phyloP scores from a whole-genome alignment of 1,139 yeast genomes.

The Sugiyamaella xylanicola region DNA sequence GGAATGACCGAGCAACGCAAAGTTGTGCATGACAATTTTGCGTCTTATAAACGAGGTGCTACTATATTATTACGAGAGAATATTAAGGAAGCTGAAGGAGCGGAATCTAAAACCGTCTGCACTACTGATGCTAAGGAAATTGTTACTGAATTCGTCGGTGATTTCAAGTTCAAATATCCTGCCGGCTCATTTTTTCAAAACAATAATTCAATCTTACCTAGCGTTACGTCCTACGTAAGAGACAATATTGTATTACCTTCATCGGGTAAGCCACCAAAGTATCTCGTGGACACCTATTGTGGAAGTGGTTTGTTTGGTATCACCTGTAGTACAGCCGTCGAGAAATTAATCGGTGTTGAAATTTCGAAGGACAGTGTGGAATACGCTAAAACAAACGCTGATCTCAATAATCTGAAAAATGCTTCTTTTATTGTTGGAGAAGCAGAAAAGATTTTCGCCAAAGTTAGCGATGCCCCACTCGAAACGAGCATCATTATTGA shows the following conservation, averaged over 20 bases:
- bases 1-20: constrained; percentile 75
- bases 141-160: constrained; percentile 75
- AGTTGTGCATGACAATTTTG: constrained; percentile 53
- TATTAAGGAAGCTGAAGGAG: constrained; percentile 47
- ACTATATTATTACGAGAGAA: constrained; percentile 84
- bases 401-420: constrained; percentile 68
- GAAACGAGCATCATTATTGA: constrained; percentile 89
- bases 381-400: constrained; percentile 83
- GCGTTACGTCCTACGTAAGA: constrained; percentile 77
- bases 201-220: constrained; percentile 85
- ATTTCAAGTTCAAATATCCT: constrained; percentile 73
- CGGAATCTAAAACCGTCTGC: constrained; percentile 44
- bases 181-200: constrained; percentile 97
- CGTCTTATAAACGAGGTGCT: constrained; percentile 73
- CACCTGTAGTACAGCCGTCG: constrained; percentile 77
- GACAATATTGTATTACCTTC: constrained; percentile 58
- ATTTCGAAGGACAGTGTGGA: constrained; percentile 88
- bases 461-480: constrained; percentile 69
- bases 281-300: constrained; percentile 94
- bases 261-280: constrained; percentile 50
- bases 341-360: constrained; percentile 89
- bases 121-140: constrained; percentile 73
- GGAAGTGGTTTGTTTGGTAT: constrained; percentile 94
- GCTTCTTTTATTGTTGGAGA: constrained; percentile 87
- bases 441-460: constrained; percentile 85